Evolutionary conservation across 163 green algal species (phyloP), one percentile per base, ranked within the genome.

Genomic region (Chloroidium sp.): DNA sequence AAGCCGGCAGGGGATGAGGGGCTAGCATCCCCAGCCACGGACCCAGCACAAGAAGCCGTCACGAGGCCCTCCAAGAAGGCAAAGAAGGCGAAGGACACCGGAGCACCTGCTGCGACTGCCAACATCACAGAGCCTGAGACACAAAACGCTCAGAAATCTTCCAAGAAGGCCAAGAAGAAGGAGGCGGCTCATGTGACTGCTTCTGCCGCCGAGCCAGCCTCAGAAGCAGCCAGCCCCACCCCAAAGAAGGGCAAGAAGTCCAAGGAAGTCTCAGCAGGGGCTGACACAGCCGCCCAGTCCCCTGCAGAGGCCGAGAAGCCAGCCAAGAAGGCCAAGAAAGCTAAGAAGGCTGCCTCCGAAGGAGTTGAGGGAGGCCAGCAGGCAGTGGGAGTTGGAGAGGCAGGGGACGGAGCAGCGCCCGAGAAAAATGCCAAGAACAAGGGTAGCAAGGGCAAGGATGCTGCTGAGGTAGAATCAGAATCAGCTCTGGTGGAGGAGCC

Each of bases 271-370:
- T 72, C 64, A 72, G 64, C 64, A n/a, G 64, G 6, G 6, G 64
- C 6, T 6, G 64, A 72, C 6, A 6, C 64, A n/a, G 64, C 64
- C 64, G 64, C 64, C 64, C 6, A 72, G 64, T 6, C 64, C 64
- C 6, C 64, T 10, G 69, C 69, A 59, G 69, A n/a, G 12, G 69
- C 69, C 58, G 69, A 14, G 12, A 57, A 14, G 8, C 8, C 8
- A 14, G 69, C 69, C 12, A 76, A 76, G 12, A 76, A 57, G 69
- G 8, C 75, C 75, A 78, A 64, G 57, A 62, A 78, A 59, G 58
- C 57, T 4, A 78, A 64, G 57, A 78, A 78, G 75, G 75, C 75
- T 62, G 75, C 75, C 62, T 57, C 75, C 62, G 75, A 57, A 62
- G 57, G 57, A 13, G 36, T 36, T 36, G 36, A 36, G 36, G 36